Conservation (phyloP, 1,139 yeast species). For the Ogataea hybrid region DNA sequence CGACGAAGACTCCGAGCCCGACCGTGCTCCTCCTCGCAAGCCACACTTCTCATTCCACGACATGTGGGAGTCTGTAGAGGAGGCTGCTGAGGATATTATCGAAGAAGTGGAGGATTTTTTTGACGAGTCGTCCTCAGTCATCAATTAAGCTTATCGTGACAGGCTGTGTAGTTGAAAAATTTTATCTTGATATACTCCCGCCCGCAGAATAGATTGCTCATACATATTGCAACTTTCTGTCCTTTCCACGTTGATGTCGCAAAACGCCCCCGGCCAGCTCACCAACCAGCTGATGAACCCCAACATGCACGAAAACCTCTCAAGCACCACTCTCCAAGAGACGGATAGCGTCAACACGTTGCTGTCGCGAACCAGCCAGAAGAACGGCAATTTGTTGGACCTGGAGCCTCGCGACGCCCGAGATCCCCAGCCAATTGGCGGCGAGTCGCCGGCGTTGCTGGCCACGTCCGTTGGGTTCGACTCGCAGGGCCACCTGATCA, state of each 20-base stretch:
- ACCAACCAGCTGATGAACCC: constrained; percentile 2
- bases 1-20: no score
- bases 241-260: neutral
- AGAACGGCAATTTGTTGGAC: neutral
- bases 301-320: constrained; percentile 1
- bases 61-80: no score
- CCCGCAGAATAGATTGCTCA: no score
- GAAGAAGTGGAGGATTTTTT: no score
- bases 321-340: constrained; percentile 3
- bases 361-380: constrained; percentile 8
- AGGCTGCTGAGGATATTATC: no score
- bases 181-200: no score
- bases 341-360: constrained; percentile 14
- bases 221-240: neutral
- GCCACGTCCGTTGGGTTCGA: constrained; percentile 57
- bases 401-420: constrained; percentile 2
- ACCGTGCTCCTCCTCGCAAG: no score
- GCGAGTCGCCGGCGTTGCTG: constrained; percentile 52
- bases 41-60: no score
- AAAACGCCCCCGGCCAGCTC: neutral
- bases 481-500: constrained; percentile 47
- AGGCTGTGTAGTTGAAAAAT: no score
- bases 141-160: no score
- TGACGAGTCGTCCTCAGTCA: no score
- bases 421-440: constrained; percentile 21